phyloP scores from a whole-genome alignment of 345 rosid genomes.

The Turritis glabra region DNA sequence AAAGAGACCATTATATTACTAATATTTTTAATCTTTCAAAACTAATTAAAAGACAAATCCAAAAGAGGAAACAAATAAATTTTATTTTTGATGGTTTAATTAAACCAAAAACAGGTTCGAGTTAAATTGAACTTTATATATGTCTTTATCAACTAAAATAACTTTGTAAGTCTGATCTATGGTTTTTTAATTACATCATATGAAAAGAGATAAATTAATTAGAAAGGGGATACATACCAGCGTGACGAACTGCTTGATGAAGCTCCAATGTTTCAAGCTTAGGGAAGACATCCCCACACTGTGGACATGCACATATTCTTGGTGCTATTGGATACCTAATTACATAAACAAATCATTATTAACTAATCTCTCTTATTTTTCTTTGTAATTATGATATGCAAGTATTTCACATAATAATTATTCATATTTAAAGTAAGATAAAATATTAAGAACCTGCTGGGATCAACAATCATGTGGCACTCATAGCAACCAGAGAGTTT shows the following conservation, averaged over 20 bases:
- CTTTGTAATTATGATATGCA: background rate
- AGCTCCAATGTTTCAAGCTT: constrained; percentile 77
- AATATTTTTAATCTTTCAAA: background rate
- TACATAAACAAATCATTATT: background rate
- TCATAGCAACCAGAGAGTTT: constrained; percentile 42
- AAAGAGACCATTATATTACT: constrained; percentile 4
- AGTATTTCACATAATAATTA: background rate
- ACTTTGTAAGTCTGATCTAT: background rate
- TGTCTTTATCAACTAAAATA: background rate
- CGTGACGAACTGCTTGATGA: constrained; percentile 86
- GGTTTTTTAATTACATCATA: no score
- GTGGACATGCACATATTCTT: constrained; percentile 59
- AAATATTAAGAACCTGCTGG: constrained; percentile 16
- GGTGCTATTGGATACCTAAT: constrained; percentile 66
- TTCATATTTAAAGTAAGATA: background rate
- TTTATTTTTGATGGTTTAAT: background rate
- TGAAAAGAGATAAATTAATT: background rate
- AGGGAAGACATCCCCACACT: constrained; percentile 78
- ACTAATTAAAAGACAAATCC: background rate
- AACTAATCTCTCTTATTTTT: background rate
- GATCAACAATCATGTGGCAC: constrained; percentile 44
- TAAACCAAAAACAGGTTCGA: background rate
- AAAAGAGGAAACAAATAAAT: background rate
- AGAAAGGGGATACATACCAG: constrained; percentile 44
- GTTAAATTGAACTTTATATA: background rate